Percentiles rank a stretch among this genome's conserved stretches.
Conservation (phyloP, 2,329 filamentous ascomycete species). For the Cladophialophora bantiana region DNA sequence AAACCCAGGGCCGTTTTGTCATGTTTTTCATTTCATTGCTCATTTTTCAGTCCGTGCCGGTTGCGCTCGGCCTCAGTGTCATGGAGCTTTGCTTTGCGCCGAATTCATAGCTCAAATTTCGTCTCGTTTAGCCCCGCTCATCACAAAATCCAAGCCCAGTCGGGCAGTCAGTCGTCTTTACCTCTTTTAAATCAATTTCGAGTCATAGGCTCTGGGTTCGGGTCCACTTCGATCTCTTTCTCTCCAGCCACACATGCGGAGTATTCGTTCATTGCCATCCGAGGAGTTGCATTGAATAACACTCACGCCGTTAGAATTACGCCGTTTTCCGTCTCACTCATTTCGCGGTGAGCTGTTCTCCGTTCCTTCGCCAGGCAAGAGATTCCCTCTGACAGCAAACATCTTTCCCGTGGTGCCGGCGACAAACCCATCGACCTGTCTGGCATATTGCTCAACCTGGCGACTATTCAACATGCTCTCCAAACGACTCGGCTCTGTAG, state of each 20-base stretch:
- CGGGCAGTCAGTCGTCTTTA: background rate
- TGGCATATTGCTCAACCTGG: conserved; percentile 97
- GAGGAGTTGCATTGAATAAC: background rate
- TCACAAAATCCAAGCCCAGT: background rate
- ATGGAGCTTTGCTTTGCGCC: background rate
- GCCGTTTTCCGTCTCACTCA: background rate
- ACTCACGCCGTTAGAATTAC: background rate
- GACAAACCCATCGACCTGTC: conserved; percentile 95
- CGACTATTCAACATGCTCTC: conserved; percentile 94
- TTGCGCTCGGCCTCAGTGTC: background rate
- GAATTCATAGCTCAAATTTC: background rate
- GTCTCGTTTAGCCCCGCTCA: background rate
- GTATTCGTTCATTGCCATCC: background rate
- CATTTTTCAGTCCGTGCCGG: conserved; percentile 2
- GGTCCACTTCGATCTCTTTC: background rate
- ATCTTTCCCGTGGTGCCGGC: conserved; percentile 93
- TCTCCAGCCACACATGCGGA: background rate
- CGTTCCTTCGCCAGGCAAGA: conserved; percentile 60
- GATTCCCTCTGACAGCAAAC: conserved; percentile 85
- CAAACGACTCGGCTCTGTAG: conserved; percentile 88
- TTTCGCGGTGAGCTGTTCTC: conserved; percentile 14
- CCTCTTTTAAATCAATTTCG: background rate
- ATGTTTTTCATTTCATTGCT: background rate
- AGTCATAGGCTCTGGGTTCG: background rate
- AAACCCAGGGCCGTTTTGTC: background rate